Evolutionary conservation across 148 eudicot genomes (phyloP), one percentile per base, ranked within the genome.

Genomic region (Agrostemma githago): DNA sequence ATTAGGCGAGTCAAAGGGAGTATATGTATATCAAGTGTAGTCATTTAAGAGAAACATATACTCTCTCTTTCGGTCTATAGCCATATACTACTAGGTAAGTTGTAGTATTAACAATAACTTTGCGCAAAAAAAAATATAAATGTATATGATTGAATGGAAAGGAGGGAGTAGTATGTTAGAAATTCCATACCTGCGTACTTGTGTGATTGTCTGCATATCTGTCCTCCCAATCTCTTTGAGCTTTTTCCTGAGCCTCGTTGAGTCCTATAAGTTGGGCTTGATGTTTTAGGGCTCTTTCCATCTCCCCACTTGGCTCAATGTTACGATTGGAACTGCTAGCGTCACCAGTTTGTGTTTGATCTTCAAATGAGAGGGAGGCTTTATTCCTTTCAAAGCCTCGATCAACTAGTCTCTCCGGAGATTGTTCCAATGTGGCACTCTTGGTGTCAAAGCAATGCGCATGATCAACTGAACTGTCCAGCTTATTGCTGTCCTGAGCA

Each of bases 221-320:
- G 79, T 88, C 92, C 82, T 93, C 98, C 97, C 98, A 93, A 76
- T 89, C 92, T 86, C 85, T 88, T 74, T 93, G 98, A 62, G 94
- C 97, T 66, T 88, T 85, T 83, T 91, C 97, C 80, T 91, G 90
- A 63, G 83, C 91, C 84, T 89, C 87, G 77, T 85, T 86, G 59
- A 74, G 84, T 53, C 85, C 85, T 75, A 93, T 86, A 66, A 91
- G 86, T 53, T 86, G 87, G 58, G 89, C 89, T 82, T 91, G 95
- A 80, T 78, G 88, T 73, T 88, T 84, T 72, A 88, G 80, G 40
- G 92, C 97, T 72, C 86, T 85, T 83, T 93, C 88, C 91, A 91
- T 88, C 60, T 84, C 87, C 77, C 77, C 76, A 51, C 77, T 78
- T 72, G 72, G 68, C 58, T 74, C 79, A 79, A 67, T 72, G 63